These are phyloP conservation scores for Ogataea chonburiensis DNA, from an alignment of 805 yeast genomes.

Conservation along the genomic window DNA sequence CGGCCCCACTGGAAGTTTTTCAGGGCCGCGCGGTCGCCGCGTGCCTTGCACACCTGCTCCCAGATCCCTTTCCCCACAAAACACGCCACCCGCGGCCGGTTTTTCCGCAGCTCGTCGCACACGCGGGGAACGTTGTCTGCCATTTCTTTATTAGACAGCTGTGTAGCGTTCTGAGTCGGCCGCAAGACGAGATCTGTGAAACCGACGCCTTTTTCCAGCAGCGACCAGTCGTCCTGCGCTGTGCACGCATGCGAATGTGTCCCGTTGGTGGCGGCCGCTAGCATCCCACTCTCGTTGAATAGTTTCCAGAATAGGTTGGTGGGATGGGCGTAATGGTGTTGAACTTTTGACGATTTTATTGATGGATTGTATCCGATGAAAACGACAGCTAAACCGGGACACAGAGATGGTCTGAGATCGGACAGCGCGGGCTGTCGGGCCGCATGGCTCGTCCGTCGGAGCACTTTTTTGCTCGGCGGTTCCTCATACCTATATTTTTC, in stretches of 20 bases:
- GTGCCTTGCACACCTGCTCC: constrained; percentile 50
- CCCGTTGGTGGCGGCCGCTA: constrained; percentile 23
- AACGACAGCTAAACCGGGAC: constrained; percentile 38
- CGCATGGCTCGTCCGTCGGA: background rate
- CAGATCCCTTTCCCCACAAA: constrained; percentile 76
- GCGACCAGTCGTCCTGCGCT: constrained; percentile 22
- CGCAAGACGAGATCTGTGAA: constrained; percentile 70
- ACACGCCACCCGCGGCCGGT: constrained; percentile 46
- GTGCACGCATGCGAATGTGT: constrained; percentile 1
- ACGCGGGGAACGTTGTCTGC: constrained; percentile 52
- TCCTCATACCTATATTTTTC: constrained; percentile 6
- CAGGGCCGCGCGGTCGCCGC: constrained; percentile 32
- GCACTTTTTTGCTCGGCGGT: background rate
- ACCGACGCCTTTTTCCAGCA: constrained; percentile 51
- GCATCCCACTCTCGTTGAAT: constrained; percentile 50
- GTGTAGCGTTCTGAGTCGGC: constrained; percentile 58
- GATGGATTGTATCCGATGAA: constrained; percentile 79
- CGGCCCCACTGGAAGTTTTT: constrained; percentile 54
- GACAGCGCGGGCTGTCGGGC: background rate
- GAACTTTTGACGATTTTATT: constrained; percentile 52
- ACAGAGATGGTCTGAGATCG: constrained; percentile 23
- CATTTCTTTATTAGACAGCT: constrained; percentile 53
- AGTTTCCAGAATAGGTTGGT: constrained; percentile 69
- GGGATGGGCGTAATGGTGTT: constrained; percentile 73
- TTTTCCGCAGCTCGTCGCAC: constrained; percentile 40